Evolutionary conservation across 163 green algal species (phyloP), one percentile per base, ranked within the genome.

Genomic region (Scenedesmus sp.): DNA sequence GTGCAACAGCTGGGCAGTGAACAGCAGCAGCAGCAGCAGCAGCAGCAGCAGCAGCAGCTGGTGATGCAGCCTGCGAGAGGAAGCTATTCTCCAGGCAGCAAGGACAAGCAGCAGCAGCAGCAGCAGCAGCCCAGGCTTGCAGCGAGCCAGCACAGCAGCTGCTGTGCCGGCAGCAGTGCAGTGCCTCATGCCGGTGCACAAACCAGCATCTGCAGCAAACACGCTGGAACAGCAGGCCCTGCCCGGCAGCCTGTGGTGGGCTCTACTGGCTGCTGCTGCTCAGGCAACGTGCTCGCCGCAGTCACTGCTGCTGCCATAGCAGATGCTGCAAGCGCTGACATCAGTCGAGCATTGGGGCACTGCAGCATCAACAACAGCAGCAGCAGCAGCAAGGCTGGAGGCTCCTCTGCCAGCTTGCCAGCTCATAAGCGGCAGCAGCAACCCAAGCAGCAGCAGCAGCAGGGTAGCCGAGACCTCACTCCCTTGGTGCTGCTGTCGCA

Each of bases 1-100:
- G 10, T 87, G 54, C 57, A 23, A 15, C 57, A 73, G 54, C 56
- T 70, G 34, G 76, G 23, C 4, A 9, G 1, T 55, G 6, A 16
- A 18, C 26, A 81, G n/a, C 66, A 67, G 66, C 86, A 84, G 60
- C 86, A 84, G 86, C 67, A 90, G 86, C 66, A 90, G 86, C 86
- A n/a, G n/a, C n/a, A n/a, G n/a, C n/a, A n/a, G n/a, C n/a, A n/a
- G n/a, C n/a, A 84, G 67, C 66, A 84, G 34, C 34, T 89, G 60
- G 18, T 81, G 60, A 46, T 64, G 83, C 83, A 88, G 83, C 83
- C 83, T 73, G 57, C 83, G 2, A 66, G 82, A 9, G 56, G 83
- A 2, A 59, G 57, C 34, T 59, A 60, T 34, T 57, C n/a, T n/a
- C 46, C 46, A 10, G 46, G 76, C 26, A 34, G 76, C 76, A 56